Evolutionary conservation across 495 filamentous ascomycete genomes (phyloP).

Genomic region (Daldinia childiae): DNA sequence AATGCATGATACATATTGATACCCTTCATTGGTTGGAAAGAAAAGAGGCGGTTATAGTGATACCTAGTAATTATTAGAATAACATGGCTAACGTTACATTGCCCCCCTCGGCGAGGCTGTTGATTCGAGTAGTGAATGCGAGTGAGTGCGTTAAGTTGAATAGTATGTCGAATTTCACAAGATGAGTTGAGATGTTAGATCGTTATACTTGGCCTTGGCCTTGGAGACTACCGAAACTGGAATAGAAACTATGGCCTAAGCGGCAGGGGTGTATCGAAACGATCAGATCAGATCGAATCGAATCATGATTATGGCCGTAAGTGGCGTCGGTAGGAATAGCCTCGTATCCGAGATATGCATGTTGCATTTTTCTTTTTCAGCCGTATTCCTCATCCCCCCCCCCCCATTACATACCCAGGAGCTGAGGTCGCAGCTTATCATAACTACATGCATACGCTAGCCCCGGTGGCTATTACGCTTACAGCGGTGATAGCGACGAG

Average conservation of each 20-base stretch:
- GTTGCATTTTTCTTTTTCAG: not conserved
- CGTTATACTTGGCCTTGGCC: not conserved
- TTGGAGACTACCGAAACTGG: not conserved
- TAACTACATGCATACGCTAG: not conserved
- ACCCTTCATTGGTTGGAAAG: conserved; percentile 9
- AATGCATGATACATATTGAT: conserved; percentile 13
- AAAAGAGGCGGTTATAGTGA: not conserved
- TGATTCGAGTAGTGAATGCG: not conserved
- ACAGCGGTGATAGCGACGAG: not conserved
- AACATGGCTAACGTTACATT: not conserved
- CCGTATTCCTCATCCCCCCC: not conserved
- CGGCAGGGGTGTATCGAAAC: not conserved
- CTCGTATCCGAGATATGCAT: not conserved
- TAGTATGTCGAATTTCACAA: not conserved
- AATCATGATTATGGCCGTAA: not conserved
- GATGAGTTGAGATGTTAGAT: not conserved
- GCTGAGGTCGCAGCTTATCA: not conserved
- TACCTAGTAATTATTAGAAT: conserved; percentile 3
- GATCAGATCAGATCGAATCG: not conserved
- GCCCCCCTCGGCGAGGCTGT: too few species aligned
- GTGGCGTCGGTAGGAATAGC: conserved; percentile 1
- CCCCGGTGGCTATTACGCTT: not conserved
- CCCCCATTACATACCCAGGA: not conserved
- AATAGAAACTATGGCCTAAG: not conserved
- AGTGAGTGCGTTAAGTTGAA: not conserved